phyloP scores from a whole-genome alignment of 108 stramenopile genomes.

The Cyclotella atomus region DNA sequence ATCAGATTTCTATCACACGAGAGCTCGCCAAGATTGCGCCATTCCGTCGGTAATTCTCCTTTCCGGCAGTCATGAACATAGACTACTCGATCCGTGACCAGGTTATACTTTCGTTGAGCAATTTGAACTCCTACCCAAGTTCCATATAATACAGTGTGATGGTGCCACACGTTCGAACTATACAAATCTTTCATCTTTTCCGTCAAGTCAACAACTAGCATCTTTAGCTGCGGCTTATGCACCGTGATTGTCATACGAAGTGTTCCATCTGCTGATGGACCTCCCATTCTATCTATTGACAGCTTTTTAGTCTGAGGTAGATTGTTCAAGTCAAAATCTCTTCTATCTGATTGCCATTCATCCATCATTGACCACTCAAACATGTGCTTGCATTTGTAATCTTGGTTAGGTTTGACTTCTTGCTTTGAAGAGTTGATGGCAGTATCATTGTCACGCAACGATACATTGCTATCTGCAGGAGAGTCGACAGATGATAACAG shows the following conservation, averaged over 20 bases:
- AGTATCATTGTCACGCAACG: too few species aligned
- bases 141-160: background rate
- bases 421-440: background rate
- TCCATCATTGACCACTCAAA: conserved; percentile 28
- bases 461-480: too few species aligned
- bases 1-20: conserved; percentile 10
- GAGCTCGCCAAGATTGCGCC: conserved; percentile 1
- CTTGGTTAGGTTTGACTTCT: background rate
- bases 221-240: background rate
- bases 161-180: conserved; percentile 1
- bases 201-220: conserved; percentile 1
- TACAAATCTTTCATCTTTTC: background rate
- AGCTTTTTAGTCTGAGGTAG: conserved; percentile 11
- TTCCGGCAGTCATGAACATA: conserved; percentile 8
- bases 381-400: conserved; percentile 23
- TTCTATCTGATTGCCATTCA: conserved; percentile 13
- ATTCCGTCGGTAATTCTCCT: conserved; percentile 8
- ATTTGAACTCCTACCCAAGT: conserved; percentile 18
- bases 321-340: conserved; percentile 15
- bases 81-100: background rate
- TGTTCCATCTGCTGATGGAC: background rate
- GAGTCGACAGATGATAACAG: too few species aligned
- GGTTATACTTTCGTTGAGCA: conserved; percentile 1
- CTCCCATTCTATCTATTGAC: conserved; percentile 1
- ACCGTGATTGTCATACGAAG: background rate